These are phyloP conservation scores for Cudoniella acicularis DNA, from an alignment of 495 filamentous ascomycete species.

Conservation along the genomic window DNA sequence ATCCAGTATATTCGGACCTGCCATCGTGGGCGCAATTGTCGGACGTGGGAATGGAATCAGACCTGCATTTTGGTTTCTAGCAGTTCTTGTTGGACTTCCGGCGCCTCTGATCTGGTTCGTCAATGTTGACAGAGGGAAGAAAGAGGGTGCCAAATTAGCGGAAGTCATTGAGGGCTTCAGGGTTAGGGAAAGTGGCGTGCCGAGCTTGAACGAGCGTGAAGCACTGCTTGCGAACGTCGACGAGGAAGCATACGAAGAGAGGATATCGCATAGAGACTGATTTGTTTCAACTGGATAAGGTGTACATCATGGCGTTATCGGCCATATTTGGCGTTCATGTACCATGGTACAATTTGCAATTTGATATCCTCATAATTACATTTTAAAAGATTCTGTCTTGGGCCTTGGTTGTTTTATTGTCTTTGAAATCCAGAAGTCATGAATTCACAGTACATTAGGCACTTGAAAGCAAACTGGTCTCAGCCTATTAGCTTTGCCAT, in stretches of 20 bases:
- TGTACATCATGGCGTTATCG: neutral
- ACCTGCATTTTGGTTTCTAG: constrained; percentile 91
- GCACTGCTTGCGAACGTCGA: constrained; percentile 8
- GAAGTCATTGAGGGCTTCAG: constrained; percentile 60
- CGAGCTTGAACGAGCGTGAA: constrained; percentile 5
- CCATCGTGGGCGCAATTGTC: constrained; percentile 89
- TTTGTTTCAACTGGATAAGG: constrained; percentile 1
- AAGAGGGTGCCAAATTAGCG: constrained; percentile 69
- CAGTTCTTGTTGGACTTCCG: constrained; percentile 74
- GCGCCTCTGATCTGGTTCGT: constrained; percentile 81
- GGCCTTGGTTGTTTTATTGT: too few species aligned
- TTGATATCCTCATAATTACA: too few species aligned
- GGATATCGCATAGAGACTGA: neutral
- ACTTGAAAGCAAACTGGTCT: too few species aligned
- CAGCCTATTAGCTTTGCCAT: too few species aligned
- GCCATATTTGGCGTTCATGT: neutral
- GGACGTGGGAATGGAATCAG: constrained; percentile 86
- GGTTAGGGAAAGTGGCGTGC: constrained; percentile 8
- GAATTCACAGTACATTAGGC: too few species aligned
- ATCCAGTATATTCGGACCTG: constrained; percentile 88
- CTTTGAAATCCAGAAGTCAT: too few species aligned
- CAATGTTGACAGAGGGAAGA: constrained; percentile 83
- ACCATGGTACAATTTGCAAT: too few species aligned
- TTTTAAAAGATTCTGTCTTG: too few species aligned
- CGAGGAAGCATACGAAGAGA: constrained; percentile 10